Percentiles rank a stretch among this genome's conserved stretches.
phyloP scores from a whole-genome alignment of 441 rosid genomes.

The Erodium trifolium region DNA sequence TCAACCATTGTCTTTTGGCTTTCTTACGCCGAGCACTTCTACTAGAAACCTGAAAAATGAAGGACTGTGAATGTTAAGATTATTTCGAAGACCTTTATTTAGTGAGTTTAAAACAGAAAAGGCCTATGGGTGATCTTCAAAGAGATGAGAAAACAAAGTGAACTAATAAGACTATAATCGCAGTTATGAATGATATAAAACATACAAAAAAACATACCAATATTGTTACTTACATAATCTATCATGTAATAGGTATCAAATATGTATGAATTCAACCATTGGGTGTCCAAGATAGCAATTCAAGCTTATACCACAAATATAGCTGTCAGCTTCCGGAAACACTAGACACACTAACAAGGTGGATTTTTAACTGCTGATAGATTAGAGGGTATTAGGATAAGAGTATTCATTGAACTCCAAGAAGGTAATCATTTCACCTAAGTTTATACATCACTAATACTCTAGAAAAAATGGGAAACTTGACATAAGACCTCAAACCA shows the following conservation, averaged over 20 bases:
- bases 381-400: no score
- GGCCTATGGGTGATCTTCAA: slow-evolving; percentile 8
- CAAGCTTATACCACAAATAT: background rate
- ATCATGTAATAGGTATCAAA: background rate
- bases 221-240: no score
- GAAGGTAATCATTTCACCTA: background rate
- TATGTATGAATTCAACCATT: background rate
- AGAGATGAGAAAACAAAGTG: slow-evolving; percentile 17
- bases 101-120: background rate
- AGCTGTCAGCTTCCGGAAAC: background rate
- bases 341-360: background rate
- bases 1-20: slow-evolving; percentile 64
- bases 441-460: background rate
- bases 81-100: no score
- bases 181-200: background rate
- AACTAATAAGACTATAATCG: slow-evolving; percentile 13
- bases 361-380: no score
- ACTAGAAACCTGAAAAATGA: slow-evolving; percentile 45
- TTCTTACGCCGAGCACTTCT: slow-evolving; percentile 92
- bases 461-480: background rate
- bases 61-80: background rate
- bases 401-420: background rate
- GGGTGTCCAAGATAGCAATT: background rate
- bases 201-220: background rate
- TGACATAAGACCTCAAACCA: background rate